phyloP scores from a whole-genome alignment of 169 alveolate species.

The Cryptosporidium sp. region DNA sequence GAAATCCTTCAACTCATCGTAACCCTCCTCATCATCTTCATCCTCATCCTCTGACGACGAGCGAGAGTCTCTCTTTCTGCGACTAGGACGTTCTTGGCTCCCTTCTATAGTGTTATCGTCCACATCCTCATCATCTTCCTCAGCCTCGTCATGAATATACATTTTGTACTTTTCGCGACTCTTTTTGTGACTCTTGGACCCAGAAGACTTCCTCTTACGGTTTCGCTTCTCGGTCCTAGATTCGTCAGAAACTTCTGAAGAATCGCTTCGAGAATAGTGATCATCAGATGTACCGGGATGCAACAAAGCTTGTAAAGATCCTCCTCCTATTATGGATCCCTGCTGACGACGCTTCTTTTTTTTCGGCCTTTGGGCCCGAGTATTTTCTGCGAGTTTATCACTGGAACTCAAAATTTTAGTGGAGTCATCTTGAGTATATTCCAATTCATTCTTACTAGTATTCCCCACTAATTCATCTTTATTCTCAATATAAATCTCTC shows the following conservation, averaged over 20 bases:
- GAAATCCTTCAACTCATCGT: slow-evolving; percentile 16
- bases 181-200: slow-evolving; percentile 16
- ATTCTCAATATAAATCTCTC: neutral
- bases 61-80: slow-evolving; percentile 15
- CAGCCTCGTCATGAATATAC: slow-evolving; percentile 58
- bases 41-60: slow-evolving; percentile 24
- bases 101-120: slow-evolving; percentile 17
- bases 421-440: neutral
- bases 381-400: neutral
- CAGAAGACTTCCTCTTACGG: slow-evolving; percentile 5
- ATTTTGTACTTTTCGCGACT: slow-evolving; percentile 9
- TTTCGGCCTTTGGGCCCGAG: slow-evolving; percentile 30
- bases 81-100: slow-evolving; percentile 1
- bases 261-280: neutral
- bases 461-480: neutral
- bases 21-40: slow-evolving; percentile 17
- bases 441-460: neutral
- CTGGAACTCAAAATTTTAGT: neutral
- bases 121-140: slow-evolving; percentile 70
- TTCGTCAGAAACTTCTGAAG: slow-evolving; percentile 9
- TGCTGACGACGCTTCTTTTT: slow-evolving; percentile 59
- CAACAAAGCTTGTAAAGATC: slow-evolving; percentile 23
- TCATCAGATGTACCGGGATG: neutral
- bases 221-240: neutral
- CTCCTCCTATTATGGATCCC: slow-evolving; percentile 27